A percentile compares a stretch with the other conserved stretches of the same genome.
phyloP scores from a whole-genome alignment of 148 eudicot species.

The Cornus florida region DNA sequence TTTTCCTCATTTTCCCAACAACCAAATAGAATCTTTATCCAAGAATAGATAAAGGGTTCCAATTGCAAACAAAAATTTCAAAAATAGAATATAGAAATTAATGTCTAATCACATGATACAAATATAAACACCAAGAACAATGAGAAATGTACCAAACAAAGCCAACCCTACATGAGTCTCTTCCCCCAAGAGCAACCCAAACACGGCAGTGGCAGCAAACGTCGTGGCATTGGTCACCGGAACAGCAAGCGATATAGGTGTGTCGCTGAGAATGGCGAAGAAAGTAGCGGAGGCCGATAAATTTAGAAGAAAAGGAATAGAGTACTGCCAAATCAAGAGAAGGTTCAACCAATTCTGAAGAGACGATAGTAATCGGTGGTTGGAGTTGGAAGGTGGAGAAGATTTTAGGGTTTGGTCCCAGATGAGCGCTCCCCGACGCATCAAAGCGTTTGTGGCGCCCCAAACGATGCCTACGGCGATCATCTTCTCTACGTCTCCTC shows the following conservation, averaged over 20 bases:
- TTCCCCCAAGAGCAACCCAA: conserved; percentile 64
- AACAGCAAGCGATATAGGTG: conserved; percentile 71
- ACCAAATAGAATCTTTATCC: not conserved
- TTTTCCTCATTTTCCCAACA: not conserved
- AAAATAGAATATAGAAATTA: not conserved
- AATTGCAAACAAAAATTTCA: not conserved
- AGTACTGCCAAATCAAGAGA: conserved; percentile 68
- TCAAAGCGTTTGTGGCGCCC: conserved; percentile 84
- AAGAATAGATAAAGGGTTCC: not conserved
- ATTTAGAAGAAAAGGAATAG: conserved; percentile 67
- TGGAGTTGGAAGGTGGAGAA: conserved; percentile 26
- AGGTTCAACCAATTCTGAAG: conserved; percentile 58
- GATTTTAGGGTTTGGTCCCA: conserved; percentile 54
- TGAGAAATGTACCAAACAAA: conserved; percentile 63
- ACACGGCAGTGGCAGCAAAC: conserved; percentile 68
- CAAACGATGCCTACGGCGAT: conserved; percentile 76
- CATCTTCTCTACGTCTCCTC: conserved; percentile 56
- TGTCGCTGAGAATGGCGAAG: conserved; percentile 60
- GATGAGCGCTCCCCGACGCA: conserved; percentile 65
- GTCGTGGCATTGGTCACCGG: conserved; percentile 83
- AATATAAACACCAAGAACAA: conserved; percentile 67
- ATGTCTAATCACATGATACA: conserved; percentile 44
- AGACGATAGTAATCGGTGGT: conserved; percentile 15
- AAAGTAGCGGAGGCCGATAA: conserved; percentile 81
- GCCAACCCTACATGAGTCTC: conserved; percentile 48